phyloP scores from a whole-genome alignment of 305 asterid species.

The Salvia sclarea region DNA sequence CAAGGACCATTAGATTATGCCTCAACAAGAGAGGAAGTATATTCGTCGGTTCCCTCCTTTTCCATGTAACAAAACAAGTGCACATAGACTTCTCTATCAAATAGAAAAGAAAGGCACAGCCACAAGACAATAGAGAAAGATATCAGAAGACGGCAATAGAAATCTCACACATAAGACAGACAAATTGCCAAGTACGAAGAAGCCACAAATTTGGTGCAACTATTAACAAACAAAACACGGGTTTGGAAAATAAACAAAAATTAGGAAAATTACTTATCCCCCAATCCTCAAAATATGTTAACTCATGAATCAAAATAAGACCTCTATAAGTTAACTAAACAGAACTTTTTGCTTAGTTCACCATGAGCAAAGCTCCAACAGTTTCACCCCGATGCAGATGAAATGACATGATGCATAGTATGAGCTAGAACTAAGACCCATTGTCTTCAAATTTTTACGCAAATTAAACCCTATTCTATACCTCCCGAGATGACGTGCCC shows the following conservation, averaged over 20 bases:
- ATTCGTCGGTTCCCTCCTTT: slow-evolving; percentile 4
- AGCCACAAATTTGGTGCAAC: neutral
- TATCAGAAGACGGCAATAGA: slow-evolving; percentile 8
- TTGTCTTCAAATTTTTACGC: neutral
- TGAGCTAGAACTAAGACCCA: slow-evolving; percentile 9
- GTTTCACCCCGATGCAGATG: neutral
- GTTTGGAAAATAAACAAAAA: neutral
- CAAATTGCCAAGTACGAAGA: slow-evolving; percentile 21
- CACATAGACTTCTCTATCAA: neutral
- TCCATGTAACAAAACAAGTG: neutral
- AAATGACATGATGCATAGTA: neutral
- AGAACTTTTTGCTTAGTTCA: neutral
- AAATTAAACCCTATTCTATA: neutral
- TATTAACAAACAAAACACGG: neutral
- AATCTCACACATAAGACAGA: slow-evolving; percentile 6
- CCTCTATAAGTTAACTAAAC: slow-evolving; percentile 1
- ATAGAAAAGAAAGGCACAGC: neutral
- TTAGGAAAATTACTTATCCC: neutral
- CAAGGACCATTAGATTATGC: slow-evolving; percentile 28
- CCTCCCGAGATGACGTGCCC: neutral
- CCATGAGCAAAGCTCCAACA: neutral
- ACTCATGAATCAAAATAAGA: neutral
- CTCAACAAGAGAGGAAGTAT: slow-evolving; percentile 17
- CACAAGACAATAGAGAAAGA: slow-evolving; percentile 3
- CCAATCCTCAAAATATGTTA: neutral